Evolutionary conservation across 1,284 basidiomycete genomes (phyloP), one percentile per base, ranked within the genome.

Genomic region (Rhodotorula sp.): DNA sequence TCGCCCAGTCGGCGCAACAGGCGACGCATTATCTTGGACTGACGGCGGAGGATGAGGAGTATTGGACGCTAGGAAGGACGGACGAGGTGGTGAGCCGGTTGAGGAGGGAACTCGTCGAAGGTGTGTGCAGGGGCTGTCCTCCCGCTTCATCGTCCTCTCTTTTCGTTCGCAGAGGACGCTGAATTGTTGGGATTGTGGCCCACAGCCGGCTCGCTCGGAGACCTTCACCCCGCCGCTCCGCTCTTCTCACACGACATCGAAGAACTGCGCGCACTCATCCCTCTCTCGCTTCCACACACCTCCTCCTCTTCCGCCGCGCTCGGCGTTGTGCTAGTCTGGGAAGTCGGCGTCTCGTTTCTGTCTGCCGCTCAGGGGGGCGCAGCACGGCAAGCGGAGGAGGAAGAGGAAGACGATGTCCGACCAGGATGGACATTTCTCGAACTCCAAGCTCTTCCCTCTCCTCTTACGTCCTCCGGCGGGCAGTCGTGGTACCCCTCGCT

Each of bases 11-110:
- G 4, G 31, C 63, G 2, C 51, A 52, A 1, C 60, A 67, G 40
- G 69, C 69, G 1, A 22, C 31, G 24, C 65, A 71, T 56, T 71
- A 65, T 63, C 69, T 71, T 24, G 52, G 51, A 4, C 34, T 70
- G 20, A 22, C 24, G 2, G 37, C 65, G 0, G 52, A 57, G 20
- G 59, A 65, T 47, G 65, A 65, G 5, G 54, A 55, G 1, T 71
- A 68, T 59, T 68, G 62, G 63, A 65, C 65, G 5, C 24, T 34
- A 6, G 69, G 65, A 1, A 51, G 44, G 10, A 51, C 48, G 13
- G 56, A 71, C 10, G 47, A 50, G 1, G 50, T 48, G 20, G 66
- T 68, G 11, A 26, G 37, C 8, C 7, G 20, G 2, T 40, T 31
- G 28, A 31, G 65, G 22, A 22, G 57, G 16, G 66, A 65, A 30